Base-by-base conservation (phyloP, 805 yeast genomes). In the Kuraishia hungarica region DNA sequence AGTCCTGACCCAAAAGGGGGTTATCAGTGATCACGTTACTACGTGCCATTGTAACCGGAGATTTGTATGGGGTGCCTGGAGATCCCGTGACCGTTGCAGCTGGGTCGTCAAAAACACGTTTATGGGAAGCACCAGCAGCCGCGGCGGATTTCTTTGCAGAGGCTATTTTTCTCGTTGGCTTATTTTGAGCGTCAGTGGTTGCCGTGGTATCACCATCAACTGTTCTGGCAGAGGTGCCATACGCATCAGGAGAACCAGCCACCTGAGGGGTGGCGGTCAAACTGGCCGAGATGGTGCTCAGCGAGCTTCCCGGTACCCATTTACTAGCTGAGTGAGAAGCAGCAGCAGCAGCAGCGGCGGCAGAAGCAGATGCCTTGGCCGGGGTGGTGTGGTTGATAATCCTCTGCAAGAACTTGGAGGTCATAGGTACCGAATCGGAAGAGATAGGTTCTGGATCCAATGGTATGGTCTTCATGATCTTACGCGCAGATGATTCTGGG, bases 401-500 rank as follows among this genome's bases (percentile, higher is more conserved):
- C 50, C 54, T 54, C 54, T 53, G 55, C 6, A 53, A 51, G 51
- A 47, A 50, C 21, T 50, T 39, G 17, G 53, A 47, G 39, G 58
- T 52, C 15, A 51, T 39, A n/a, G 52, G 52, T 19, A 20, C 22
- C 11, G 21, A 22, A 6, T 20, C 20, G 17, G 39, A 11, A 7
- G 53, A 46, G 29, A 88, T 88, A 4, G 96, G 96, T 54, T 81
- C 85, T 0, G 96, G 96, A 66, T 88, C 96, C 59, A 88, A 71
- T 2, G 96, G 96, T 60, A 88, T 84, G 0, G 92, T 88, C 51
- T 83, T 78, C 51, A 88, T 88, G 58, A 88, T 85, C 64, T 79
- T 82, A 59, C 94, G 75, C 0, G 93, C 94, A 51, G 84, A 80
- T 24, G 81, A 77, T 63, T 85, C 93, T 1, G 89, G 88, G 64